Evolutionary conservation across 495 filamentous ascomycete genomes (phyloP), one percentile per base, ranked within the genome.

Genomic region (Cercophora sp.): DNA sequence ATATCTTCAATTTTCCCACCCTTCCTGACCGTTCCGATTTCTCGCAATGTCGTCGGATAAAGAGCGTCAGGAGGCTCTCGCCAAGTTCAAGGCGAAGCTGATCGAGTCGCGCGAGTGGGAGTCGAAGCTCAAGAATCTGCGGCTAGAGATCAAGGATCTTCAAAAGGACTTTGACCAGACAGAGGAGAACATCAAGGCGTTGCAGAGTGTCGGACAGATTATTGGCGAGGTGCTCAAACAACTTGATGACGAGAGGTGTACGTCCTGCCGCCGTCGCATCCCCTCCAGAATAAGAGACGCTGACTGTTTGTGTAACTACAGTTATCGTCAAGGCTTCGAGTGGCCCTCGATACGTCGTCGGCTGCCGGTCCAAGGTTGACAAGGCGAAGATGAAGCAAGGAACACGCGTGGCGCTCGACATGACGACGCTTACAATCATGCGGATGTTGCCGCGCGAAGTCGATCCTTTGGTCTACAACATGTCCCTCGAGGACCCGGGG

Each of bases 391-490:
- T 99, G 60, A 96, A 96, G 78, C 94, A 99, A 73, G 94, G 94
- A 56, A 96, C 91, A 3, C 90, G 94, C 60, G 94, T 99, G 53
- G 93, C 94, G 36, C 87, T 99, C 48, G 94, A 99, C 68, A 99
- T 99, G 94, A 99, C 94, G 31, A 99, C 94, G 13, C 85, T 99
- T 55, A 99, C 94, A 23, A 99, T 99, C 70, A 99, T 99, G 94
- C 88, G 94, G 53, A 99, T 99, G 94, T 75, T 99, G 34, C 94
- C 94, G 34, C 88, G 94, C 59, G 94, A 99, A 76, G 94, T 99
- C 57, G 94, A 99, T 66, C 94, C 94, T 15, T 74, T 97, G 58
- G 94, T 99, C 44, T 99, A 99, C 80, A 99, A 96, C 77, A 99
- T 99, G 94, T 99, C 94, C 35, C 74, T 99, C 51, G 94, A 97